Evolutionary conservation across 768 basidiomycete species (phyloP), one percentile per base, ranked within the genome.

Genomic region (Calocybe cyanea): DNA sequence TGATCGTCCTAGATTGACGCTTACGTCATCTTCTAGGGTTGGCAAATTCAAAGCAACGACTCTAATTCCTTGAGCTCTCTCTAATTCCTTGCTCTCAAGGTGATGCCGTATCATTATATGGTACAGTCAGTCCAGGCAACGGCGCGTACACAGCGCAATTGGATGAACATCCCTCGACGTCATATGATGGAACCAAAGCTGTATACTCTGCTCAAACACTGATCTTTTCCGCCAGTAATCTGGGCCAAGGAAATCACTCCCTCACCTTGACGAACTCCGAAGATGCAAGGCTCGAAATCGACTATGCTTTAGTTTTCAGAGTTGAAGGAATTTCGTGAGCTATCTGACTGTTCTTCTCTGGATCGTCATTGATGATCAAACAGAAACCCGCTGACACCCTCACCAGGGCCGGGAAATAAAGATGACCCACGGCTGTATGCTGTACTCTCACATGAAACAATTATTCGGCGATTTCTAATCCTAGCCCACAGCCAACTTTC

Each of bases 251-350:
- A 2, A 51, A 53, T 33, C 62, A 72, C 46, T 61, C 59, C 19
- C 34, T 72, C 7, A 46, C 53, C 5, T 39, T 72, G 23, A 61
- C 57, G n/a, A 72, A 68, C 38, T 48, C 54, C 14, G 45, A n/a
- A 7, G 52, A 42, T 3, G 56, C 58, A 42, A 44, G 44, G 2
- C 55, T 70, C 4, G 38, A 57, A 18, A 57, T 72, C 21, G 64
- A 71, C 36, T 64, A 66, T 33, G 71, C 71, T 6, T 43, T 51
- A 14, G 51, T 60, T 2, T 48, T 50, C 38, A 39, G 20, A 19
- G 43, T 38, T 20, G 53, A 39, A 15, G 21, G 25, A 11, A 18
- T 31, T n/a, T 23, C 2, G 46, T 47, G 25, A 18, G 31, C 10
- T 37, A 3, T 3, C 1, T 13, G 3, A 7, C 18, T 17, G 43